phyloP scores from a whole-genome alignment of 345 rosid genomes.

The Eucalyptus sideroxylon region DNA sequence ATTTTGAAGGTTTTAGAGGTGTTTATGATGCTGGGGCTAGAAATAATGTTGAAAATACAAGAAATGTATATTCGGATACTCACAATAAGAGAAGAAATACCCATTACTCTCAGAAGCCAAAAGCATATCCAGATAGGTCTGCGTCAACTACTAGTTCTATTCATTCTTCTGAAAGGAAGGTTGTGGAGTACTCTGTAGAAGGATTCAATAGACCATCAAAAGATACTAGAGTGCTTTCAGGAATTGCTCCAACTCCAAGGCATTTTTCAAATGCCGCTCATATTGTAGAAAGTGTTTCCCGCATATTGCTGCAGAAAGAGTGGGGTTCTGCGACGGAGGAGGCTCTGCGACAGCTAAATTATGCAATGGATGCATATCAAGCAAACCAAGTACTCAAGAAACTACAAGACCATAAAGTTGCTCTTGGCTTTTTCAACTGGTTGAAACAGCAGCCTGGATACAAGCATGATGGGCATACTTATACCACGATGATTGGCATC shows the following conservation, averaged over 20 bases:
- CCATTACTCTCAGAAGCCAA: constrained; percentile 16
- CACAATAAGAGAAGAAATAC: constrained; percentile 18
- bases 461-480: constrained; percentile 88
- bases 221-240: constrained; percentile 26
- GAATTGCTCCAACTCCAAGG: constrained; percentile 21
- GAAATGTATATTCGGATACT: constrained; percentile 1
- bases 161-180: constrained; percentile 22
- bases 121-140: constrained; percentile 18
- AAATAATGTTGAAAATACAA: constrained; percentile 9
- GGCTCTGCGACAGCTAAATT: constrained; percentile 44
- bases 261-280: constrained; percentile 18
- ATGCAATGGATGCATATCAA: constrained; percentile 59
- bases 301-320: constrained; percentile 29
- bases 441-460: constrained; percentile 53
- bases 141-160: constrained; percentile 16
- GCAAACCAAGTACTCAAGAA: constrained; percentile 89
- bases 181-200: constrained; percentile 6
- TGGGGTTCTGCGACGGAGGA: constrained; percentile 81
- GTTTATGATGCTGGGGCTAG: constrained; percentile 20
- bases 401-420: constrained; percentile 64
- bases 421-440: constrained; percentile 84
- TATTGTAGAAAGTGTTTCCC: constrained; percentile 46
- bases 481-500: constrained; percentile 91
- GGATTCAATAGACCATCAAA: constrained; percentile 20
- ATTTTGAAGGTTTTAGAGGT: constrained; percentile 29